Conservation (phyloP, 2,329 filamentous ascomycete genomes). For the Botrytis porri region DNA sequence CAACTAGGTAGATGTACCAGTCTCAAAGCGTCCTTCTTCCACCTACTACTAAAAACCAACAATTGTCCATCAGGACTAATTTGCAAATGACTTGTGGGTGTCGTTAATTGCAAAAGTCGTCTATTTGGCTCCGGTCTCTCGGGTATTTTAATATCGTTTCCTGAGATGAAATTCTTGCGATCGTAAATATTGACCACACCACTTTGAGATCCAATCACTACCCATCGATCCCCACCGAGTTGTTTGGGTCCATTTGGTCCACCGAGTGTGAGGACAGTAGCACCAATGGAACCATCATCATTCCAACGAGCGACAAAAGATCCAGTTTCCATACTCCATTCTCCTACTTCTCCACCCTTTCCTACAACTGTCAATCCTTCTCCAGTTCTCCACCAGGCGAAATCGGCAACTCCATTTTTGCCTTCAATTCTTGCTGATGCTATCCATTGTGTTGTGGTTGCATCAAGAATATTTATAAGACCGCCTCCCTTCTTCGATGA, state of each 20-base stretch:
- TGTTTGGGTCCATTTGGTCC: slow-evolving; percentile 56
- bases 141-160: slow-evolving; percentile 52
- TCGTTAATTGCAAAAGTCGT: slow-evolving; percentile 81
- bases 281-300: slow-evolving; percentile 85
- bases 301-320: slow-evolving; percentile 79
- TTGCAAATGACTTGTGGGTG: slow-evolving; percentile 71
- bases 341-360: slow-evolving; percentile 84
- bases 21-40: slow-evolving; percentile 84
- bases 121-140: slow-evolving; percentile 68
- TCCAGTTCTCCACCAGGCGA: slow-evolving; percentile 87
- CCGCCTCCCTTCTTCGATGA: slow-evolving; percentile 82
- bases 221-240: slow-evolving; percentile 81
- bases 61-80: slow-evolving; percentile 91
- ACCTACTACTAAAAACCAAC: slow-evolving; percentile 77
- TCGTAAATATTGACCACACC: slow-evolving; percentile 96
- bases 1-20: slow-evolving; percentile 88
- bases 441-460: slow-evolving; percentile 81
- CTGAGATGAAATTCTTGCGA: slow-evolving; percentile 48
- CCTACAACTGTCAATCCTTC: slow-evolving; percentile 78
- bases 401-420: slow-evolving; percentile 80
- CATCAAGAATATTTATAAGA: slow-evolving; percentile 79
- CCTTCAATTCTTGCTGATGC: slow-evolving; percentile 79
- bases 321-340: slow-evolving; percentile 71
- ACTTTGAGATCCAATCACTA: slow-evolving; percentile 79
- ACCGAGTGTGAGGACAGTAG: slow-evolving; percentile 77